Conservation (phyloP, 2,329 filamentous ascomycete genomes). For the Albifimbria verrucaria region DNA sequence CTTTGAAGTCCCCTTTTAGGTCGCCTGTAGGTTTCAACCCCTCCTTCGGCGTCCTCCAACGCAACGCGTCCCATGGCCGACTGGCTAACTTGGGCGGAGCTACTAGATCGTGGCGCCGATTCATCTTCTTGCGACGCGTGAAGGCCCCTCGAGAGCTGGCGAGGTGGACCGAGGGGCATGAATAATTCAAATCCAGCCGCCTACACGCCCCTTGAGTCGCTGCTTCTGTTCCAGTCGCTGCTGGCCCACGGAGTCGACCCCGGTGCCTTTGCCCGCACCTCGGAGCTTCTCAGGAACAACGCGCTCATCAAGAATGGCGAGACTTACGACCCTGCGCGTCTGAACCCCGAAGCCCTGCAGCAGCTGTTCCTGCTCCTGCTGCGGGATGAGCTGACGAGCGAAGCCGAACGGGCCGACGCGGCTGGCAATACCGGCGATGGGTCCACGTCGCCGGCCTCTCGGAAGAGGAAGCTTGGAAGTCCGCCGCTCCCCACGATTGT, state of each 20-base stretch:
- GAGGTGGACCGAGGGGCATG: slow-evolving; percentile 55
- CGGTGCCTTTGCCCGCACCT: slow-evolving; percentile 67
- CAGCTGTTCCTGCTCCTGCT: slow-evolving; percentile 75
- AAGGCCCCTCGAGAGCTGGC: slow-evolving; percentile 54
- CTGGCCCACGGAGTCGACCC: slow-evolving; percentile 63
- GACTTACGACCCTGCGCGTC: slow-evolving; percentile 68
- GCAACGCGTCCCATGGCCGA: neutral
- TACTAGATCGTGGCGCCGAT: slow-evolving; percentile 50
- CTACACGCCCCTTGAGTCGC: slow-evolving; percentile 82
- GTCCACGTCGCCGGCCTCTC: slow-evolving; percentile 52
- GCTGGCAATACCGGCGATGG: slow-evolving; percentile 31
- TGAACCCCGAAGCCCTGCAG: slow-evolving; percentile 75
- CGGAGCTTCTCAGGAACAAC: slow-evolving; percentile 71
- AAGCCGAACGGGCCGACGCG: slow-evolving; percentile 34
- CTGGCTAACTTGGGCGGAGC: neutral
- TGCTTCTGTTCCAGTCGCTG: slow-evolving; percentile 80
- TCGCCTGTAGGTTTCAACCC: neutral
- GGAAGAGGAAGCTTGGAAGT: slow-evolving; percentile 72
- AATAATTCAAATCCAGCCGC: slow-evolving; percentile 51
- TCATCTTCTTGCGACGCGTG: slow-evolving; percentile 49
- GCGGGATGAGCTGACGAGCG: slow-evolving; percentile 64
- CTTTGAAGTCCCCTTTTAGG: neutral
- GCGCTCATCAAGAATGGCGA: slow-evolving; percentile 66
- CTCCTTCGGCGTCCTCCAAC: neutral
- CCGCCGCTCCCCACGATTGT: slow-evolving; percentile 62